A percentile compares a stretch with the other conserved stretches of the same genome.
Evolutionary conservation across 805 yeast genomes (phyloP).

Genomic region (Candida cerambycidarum): DNA sequence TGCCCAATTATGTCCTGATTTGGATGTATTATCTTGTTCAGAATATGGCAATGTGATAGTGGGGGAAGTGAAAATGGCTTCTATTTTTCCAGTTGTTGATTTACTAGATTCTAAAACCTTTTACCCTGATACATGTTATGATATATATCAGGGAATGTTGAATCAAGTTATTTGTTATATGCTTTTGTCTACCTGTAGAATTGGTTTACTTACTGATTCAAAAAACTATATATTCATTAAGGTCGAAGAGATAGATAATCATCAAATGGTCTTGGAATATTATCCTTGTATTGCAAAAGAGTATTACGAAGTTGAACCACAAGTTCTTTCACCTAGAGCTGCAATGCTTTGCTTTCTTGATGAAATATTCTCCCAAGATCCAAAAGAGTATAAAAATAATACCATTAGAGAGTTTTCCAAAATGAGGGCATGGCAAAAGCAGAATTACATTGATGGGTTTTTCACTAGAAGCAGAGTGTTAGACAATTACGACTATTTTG

Average conservation of each 20-base stretch:
- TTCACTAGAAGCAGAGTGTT: not conserved
- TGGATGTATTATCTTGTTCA: too few species aligned
- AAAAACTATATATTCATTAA: not conserved
- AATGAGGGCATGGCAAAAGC: not conserved
- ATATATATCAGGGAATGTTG: not conserved
- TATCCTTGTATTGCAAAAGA: not conserved
- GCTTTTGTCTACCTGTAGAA: not conserved
- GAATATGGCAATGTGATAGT: too few species aligned
- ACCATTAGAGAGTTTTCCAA: not conserved
- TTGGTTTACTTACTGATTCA: not conserved
- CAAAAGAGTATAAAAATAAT: not conserved
- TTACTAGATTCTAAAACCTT: too few species aligned
- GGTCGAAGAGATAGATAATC: not conserved
- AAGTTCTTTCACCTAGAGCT: not conserved
- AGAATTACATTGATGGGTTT: not conserved
- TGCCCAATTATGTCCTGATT: too few species aligned
- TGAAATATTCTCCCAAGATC: too few species aligned
- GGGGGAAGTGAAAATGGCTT: not conserved
- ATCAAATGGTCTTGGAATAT: not conserved
- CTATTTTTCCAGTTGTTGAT: not conserved
- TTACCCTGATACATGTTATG: not conserved
- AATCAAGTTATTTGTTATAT: not conserved
- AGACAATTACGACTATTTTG: not conserved
- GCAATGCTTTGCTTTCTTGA: too few species aligned
- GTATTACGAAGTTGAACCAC: not conserved